Evolutionary conservation across 2,329 filamentous ascomycete species (phyloP).

Genomic region (Epichloe coenophiala): DNA sequence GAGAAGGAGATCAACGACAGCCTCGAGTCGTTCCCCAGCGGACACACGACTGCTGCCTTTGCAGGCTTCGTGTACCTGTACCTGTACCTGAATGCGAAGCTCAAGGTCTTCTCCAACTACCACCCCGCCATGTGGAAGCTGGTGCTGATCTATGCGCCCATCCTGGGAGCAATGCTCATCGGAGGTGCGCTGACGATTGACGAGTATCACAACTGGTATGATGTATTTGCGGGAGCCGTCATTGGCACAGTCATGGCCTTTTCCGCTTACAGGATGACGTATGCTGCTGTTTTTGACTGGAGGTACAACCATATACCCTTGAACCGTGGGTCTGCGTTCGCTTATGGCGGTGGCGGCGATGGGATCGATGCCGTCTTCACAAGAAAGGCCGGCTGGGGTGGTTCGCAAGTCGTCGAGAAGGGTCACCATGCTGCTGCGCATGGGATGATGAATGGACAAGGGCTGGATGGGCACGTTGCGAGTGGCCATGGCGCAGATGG

Average conservation of each 20-base stretch:
- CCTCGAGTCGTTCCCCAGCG: slow-evolving; percentile 59
- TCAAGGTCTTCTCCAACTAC: slow-evolving; percentile 62
- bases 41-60: slow-evolving; percentile 62
- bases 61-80: slow-evolving; percentile 58
- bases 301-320: slow-evolving; percentile 53
- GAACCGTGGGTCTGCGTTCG: slow-evolving; percentile 28
- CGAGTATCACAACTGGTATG: slow-evolving; percentile 65
- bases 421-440: not conserved
- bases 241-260: slow-evolving; percentile 56
- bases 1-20: slow-evolving; percentile 50
- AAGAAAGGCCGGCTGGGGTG: slow-evolving; percentile 3
- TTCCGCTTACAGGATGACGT: slow-evolving; percentile 52
- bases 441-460: not conserved
- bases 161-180: slow-evolving; percentile 55
- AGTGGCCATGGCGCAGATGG: not conserved
- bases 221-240: slow-evolving; percentile 50
- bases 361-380: slow-evolving; percentile 5
- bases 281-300: slow-evolving; percentile 55
- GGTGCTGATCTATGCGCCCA: slow-evolving; percentile 47
- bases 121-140: slow-evolving; percentile 66
- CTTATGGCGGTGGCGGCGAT: slow-evolving; percentile 2
- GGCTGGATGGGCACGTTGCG: not conserved
- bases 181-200: slow-evolving; percentile 59
- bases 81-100: slow-evolving; percentile 65
- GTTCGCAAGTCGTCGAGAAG: slow-evolving; percentile 1